A percentile compares a stretch with the other conserved stretches of the same genome.
These are phyloP conservation scores for Allium fistulosum DNA, from an alignment of 106 monocot genomes.

Conservation along the genomic window DNA sequence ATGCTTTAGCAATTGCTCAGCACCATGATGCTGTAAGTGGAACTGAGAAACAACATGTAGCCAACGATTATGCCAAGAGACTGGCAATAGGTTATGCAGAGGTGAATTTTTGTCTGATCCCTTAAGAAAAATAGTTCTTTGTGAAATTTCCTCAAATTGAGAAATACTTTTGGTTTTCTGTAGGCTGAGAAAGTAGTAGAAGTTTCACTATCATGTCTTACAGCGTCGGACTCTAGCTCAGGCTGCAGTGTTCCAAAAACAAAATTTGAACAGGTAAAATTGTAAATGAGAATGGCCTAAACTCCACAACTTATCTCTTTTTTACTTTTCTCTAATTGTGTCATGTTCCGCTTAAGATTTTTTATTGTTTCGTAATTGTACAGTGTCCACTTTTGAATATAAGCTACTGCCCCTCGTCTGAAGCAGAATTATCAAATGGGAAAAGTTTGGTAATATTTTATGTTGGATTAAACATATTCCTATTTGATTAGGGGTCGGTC, in stretches of 20 bases:
- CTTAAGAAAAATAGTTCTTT: not conserved
- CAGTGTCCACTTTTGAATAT: constrained; percentile 94
- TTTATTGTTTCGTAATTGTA: constrained; percentile 3
- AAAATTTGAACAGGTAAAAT: constrained; percentile 72
- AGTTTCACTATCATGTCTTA: constrained; percentile 70
- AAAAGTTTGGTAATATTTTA: constrained; percentile 69
- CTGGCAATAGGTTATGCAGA: constrained; percentile 71
- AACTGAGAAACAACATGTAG: constrained; percentile 95
- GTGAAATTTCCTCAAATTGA: no score
- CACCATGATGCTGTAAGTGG: constrained; percentile 99
- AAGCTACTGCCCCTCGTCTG: constrained; percentile 83
- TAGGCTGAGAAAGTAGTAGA: constrained; percentile 84
- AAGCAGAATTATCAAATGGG: constrained; percentile 43
- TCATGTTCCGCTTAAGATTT: no score
- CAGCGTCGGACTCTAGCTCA: constrained; percentile 37
- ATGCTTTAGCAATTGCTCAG: constrained; percentile 91
- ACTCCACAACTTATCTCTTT: not conserved
- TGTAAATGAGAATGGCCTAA: no score
- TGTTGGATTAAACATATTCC: not conserved
- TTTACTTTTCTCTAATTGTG: constrained; percentile 3
- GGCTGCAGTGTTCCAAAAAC: constrained; percentile 43
- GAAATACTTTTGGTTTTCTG: constrained; percentile 1
- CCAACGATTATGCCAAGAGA: constrained; percentile 92
- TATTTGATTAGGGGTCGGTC: not conserved
- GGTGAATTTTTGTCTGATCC: constrained; percentile 27